Conservation (phyloP, 352 stramenopile genomes). For the Phytophthora nicotianae region DNA sequence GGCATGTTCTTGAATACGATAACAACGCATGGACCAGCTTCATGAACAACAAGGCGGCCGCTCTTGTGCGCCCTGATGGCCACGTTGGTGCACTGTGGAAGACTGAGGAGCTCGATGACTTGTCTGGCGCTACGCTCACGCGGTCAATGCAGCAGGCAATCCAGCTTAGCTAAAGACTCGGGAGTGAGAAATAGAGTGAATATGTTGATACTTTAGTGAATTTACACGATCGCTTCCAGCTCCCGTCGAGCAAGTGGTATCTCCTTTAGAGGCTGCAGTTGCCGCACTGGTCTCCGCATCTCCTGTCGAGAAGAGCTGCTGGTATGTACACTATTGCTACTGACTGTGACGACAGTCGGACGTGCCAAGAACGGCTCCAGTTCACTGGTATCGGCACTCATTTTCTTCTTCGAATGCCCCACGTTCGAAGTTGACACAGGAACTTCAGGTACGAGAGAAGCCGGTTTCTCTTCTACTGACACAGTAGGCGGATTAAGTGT, state of each 20-base stretch:
- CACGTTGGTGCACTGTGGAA: constrained; percentile 76
- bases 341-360: constrained; percentile 26
- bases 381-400: constrained; percentile 27
- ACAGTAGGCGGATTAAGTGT: constrained; percentile 63
- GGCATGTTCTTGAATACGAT: constrained; percentile 33
- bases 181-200: constrained; percentile 21
- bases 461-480: constrained; percentile 24
- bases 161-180: constrained; percentile 31
- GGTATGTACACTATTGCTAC: constrained; percentile 32
- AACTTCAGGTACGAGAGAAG: constrained; percentile 12
- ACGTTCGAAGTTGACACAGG: constrained; percentile 10
- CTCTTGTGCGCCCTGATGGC: constrained; percentile 81
- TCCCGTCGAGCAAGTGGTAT: constrained; percentile 2
- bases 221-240: constrained; percentile 33
- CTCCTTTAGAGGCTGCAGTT: constrained; percentile 24
- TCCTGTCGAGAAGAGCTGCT: constrained; percentile 32
- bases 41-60: constrained; percentile 32
- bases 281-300: constrained; percentile 23
- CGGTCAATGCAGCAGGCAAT: constrained; percentile 34
- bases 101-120: constrained; percentile 24
- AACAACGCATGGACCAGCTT: constrained; percentile 54
- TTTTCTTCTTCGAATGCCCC: constrained; percentile 45
- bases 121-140: constrained; percentile 18
- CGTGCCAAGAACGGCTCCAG: constrained; percentile 48
- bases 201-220: constrained; percentile 19